Percentiles rank a stretch among this genome's conserved stretches.
phyloP scores from a whole-genome alignment of 306 rosid genomes.

The Trifolium fragiferum region DNA sequence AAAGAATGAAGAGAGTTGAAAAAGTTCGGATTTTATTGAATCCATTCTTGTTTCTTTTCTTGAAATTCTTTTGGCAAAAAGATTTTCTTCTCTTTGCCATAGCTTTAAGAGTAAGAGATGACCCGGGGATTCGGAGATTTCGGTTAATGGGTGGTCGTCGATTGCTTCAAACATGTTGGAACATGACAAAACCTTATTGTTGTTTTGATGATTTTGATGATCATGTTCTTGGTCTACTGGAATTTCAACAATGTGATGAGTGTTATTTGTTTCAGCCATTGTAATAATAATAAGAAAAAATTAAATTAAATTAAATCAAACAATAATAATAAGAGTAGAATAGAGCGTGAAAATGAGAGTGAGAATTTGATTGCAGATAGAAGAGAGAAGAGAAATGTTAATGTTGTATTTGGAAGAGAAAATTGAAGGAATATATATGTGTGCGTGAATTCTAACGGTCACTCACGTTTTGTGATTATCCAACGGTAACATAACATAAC shows the following conservation, averaged over 20 bases:
- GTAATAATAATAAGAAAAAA: neutral
- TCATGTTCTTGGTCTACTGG: constrained; percentile 69
- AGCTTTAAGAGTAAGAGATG: constrained; percentile 86
- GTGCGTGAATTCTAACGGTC: neutral
- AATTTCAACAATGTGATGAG: constrained; percentile 84
- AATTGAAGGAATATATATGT: neutral
- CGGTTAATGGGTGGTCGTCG: constrained; percentile 81
- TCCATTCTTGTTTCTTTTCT: constrained; percentile 64
- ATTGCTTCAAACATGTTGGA: constrained; percentile 60
- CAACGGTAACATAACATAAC: neutral
- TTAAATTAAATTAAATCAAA: neutral
- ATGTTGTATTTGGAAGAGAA: neutral
- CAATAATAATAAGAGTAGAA: neutral
- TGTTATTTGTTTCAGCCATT: constrained; percentile 68
- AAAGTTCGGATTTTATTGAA: constrained; percentile 59
- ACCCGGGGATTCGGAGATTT: constrained; percentile 78
- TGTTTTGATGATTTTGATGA: neutral
- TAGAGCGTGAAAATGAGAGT: neutral
- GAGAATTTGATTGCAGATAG: neutral
- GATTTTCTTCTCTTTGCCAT: constrained; percentile 84
- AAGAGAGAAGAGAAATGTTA: neutral
- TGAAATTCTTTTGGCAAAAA: constrained; percentile 58
- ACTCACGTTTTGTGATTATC: too few species aligned
- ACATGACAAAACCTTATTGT: constrained; percentile 40
- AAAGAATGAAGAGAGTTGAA: constrained; percentile 73